Percentiles rank a stretch among this genome's conserved stretches.
phyloP scores from a whole-genome alignment of 768 basidiomycete genomes.

The Amanita inopinata region DNA sequence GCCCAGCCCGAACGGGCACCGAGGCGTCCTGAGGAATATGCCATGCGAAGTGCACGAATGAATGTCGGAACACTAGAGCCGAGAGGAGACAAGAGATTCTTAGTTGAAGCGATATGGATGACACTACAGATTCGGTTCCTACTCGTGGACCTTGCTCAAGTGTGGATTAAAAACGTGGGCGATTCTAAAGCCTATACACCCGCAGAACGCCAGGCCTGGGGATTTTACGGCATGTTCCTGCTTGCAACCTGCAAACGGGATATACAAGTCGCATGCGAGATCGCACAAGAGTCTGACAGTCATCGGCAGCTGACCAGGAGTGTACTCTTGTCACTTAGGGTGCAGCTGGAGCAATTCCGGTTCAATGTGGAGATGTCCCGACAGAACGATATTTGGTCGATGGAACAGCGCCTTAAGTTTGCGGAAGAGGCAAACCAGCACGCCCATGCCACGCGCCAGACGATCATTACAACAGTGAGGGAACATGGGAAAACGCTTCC shows the following conservation, averaged over 20 bases:
- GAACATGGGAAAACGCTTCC: slow-evolving; percentile 13
- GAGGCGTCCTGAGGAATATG: slow-evolving; percentile 33
- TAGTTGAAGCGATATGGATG: slow-evolving; percentile 50
- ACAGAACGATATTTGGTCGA: slow-evolving; percentile 16
- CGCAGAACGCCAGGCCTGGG: slow-evolving; percentile 35
- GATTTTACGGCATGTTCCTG: slow-evolving; percentile 34
- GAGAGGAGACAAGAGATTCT: slow-evolving; percentile 46
- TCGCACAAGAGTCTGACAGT: slow-evolving; percentile 39
- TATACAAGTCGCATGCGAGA: slow-evolving; percentile 31
- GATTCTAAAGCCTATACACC: slow-evolving; percentile 13
- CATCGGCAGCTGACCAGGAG: slow-evolving; percentile 44
- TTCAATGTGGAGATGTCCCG: slow-evolving; percentile 32
- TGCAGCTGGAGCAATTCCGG: slow-evolving; percentile 38
- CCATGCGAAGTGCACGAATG: slow-evolving; percentile 40
- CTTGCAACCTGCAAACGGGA: slow-evolving; percentile 37
- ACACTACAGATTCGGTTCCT: slow-evolving; percentile 44
- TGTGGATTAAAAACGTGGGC: slow-evolving; percentile 27
- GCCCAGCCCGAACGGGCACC: slow-evolving; percentile 26
- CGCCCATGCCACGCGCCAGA: slow-evolving; percentile 4
- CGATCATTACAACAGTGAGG: slow-evolving; percentile 10
- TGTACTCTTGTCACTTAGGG: slow-evolving; percentile 31
- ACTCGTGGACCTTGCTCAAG: slow-evolving; percentile 33
- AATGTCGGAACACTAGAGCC: slow-evolving; percentile 50
- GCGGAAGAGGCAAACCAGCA: slow-evolving; percentile 13
- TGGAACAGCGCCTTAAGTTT: slow-evolving; percentile 16